These are phyloP conservation scores for Populus trichocarpa DNA, from an alignment of 441 rosid species.

Conservation along the genomic window DNA sequence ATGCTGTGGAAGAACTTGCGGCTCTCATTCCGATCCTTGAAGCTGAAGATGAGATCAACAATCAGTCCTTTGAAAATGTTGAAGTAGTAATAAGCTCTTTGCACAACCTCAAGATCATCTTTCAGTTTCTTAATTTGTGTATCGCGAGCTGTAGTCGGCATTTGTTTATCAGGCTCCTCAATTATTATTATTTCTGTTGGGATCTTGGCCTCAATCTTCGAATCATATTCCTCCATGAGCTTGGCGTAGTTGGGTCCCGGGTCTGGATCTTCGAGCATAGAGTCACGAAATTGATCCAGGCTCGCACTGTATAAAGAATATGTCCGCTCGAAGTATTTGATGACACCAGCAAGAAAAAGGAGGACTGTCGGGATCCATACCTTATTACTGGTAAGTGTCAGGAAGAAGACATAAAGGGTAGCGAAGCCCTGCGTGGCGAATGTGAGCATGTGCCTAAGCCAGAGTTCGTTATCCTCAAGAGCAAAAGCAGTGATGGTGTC, in stretches of 20 bases:
- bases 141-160: not conserved
- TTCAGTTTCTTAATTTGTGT: not conserved
- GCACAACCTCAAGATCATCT: slow-evolving; percentile 27
- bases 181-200: slow-evolving; percentile 30
- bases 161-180: slow-evolving; percentile 32
- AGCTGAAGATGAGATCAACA: slow-evolving; percentile 9
- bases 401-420: slow-evolving; percentile 42
- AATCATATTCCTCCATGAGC: slow-evolving; percentile 48
- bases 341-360: slow-evolving; percentile 40
- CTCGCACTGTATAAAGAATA: slow-evolving; percentile 53
- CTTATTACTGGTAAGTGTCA: slow-evolving; percentile 26
- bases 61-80: slow-evolving; percentile 34
- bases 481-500: slow-evolving; percentile 66
- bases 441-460: slow-evolving; percentile 50
- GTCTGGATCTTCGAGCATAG: slow-evolving; percentile 38
- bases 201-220: slow-evolving; percentile 27
- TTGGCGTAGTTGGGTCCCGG: slow-evolving; percentile 51
- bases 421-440: slow-evolving; percentile 38
- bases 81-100: slow-evolving; percentile 31
- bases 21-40: slow-evolving; percentile 31
- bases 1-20: slow-evolving; percentile 28
- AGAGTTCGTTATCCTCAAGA: slow-evolving; percentile 54
- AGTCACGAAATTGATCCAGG: slow-evolving; percentile 43
- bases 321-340: slow-evolving; percentile 52
- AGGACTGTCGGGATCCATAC: slow-evolving; percentile 34